Evolutionary conservation across 116 monocot genomes (phyloP), one percentile per base, ranked within the genome.

Genomic region (Dioscorea cayenensis): DNA sequence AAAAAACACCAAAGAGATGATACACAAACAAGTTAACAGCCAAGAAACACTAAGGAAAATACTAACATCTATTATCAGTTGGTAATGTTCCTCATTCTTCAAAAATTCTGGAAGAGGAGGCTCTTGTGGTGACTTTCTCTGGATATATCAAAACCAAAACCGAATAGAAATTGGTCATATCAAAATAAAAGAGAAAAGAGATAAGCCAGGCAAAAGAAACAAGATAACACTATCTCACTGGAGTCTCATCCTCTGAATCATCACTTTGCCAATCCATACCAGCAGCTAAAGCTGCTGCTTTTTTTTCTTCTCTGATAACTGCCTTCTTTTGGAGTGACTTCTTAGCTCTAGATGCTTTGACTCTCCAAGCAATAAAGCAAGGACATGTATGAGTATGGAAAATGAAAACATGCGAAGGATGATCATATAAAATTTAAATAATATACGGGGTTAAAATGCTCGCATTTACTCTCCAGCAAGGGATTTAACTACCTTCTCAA

Each of bases 271-370:
- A 96, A 14, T 85, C 88, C 66, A 90, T 70, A 4, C 88, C 90
- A 73, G 84, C 78, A 63, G 85, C 85, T 70, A 85, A 51, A 63
- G 82, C 79, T 69, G 79, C 89, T 49, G 64, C 71, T 80, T 77
- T 87, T 70, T 73, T 85, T 72, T 89, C 81, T 75, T 91, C 89
- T 49, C 67, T 89, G 11, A 78, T 50, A 60, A 77, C 80, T 68
- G 59, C 83, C 67, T 72, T 81, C 67, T 94, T 85, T 72, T 76
- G 66, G 72, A 94, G 89, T 60, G 66, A 49, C 64, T 82, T 99
- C 77, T 82, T 94, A 70, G 99, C 99, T 85, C 94, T 81, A 63
- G 20, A 66, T 75, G 99, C 94, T 70, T 91, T 99, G 35, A 63
- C 4, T 71, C 89, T 92, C 65, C 29, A 63, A 67, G 10, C 49